phyloP scores from a whole-genome alignment of 352 stramenopile genomes.

The Paralagenidium karlingii region DNA sequence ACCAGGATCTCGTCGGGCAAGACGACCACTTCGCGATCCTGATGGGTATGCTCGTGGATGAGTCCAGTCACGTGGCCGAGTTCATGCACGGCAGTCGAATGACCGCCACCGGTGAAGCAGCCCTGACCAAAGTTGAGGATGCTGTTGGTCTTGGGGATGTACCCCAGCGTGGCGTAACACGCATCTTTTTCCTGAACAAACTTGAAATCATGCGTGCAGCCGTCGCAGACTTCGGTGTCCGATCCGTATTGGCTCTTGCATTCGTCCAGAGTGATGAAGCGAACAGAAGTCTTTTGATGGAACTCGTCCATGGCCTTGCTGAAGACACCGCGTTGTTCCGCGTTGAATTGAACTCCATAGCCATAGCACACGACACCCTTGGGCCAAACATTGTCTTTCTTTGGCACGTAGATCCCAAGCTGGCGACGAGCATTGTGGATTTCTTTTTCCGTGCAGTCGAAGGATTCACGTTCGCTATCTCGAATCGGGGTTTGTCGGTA shows the following conservation, averaged over 20 bases:
- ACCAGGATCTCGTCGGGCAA: not conserved
- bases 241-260: conserved; percentile 10
- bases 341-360: conserved; percentile 13
- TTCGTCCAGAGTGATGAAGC: conserved; percentile 18
- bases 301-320: conserved; percentile 20
- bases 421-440: conserved; percentile 22
- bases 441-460: no score
- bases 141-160: conserved; percentile 18
- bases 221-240: conserved; percentile 18
- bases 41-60: conserved; percentile 5
- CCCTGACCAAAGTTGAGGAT: conserved; percentile 25
- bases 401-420: conserved; percentile 22
- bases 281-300: conserved; percentile 15
- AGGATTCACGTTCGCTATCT: no score
- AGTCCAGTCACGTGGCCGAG: conserved; percentile 1
- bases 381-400: conserved; percentile 27
- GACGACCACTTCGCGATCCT: conserved; percentile 3
- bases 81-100: conserved; percentile 11
- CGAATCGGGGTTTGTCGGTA: no score
- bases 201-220: conserved; percentile 20
- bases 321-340: conserved; percentile 18
- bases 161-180: conserved; percentile 29
- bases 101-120: conserved; percentile 26
- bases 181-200: conserved; percentile 14
- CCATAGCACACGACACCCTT: conserved; percentile 22